Base-by-base conservation (phyloP, 1,139 yeast species). In the Pichiaceae sp. region DNA sequence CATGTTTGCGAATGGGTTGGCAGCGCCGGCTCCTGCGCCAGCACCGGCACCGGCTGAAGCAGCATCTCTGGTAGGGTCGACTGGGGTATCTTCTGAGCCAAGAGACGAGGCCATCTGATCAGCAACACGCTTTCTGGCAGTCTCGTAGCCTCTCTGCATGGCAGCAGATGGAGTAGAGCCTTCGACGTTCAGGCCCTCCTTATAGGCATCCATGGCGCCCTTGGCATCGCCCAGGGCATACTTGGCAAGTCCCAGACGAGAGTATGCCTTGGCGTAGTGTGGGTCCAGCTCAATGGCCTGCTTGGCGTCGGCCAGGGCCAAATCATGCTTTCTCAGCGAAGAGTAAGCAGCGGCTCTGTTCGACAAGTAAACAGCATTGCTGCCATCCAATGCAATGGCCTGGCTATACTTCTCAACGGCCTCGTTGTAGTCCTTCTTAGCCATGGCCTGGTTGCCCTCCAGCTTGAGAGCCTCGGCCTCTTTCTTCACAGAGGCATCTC, bases 321-420 rank as follows among this genome's bases (percentile, higher is more conserved):
- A 66, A 15, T 75, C 81, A 54, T 84, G 91, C 44, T 85, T 68
- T 42, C 78, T 72, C 32, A 73, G 57, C 7, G 95, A 85, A 15
- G 95, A 84, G 60, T 83, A 78, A 4, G 98, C 98, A 35, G 99
- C 98, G 15, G 99, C 97, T 57, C 99, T 77, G 66, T 91, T 91
- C 26, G 97, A 87, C 45, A 73, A 75, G 62, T 81, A 93, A 20
- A 93, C 84, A 14, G 87, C 89, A 57, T 87, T 87, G 14, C 70
- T 59, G 36, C 86, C 75, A 45, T 79, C 72, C 39, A 81, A 62
- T 24, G 64, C 76, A 45, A 89, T 76, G n/a, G 98, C 97, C 42
- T 73, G 75, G 9, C 95, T 72, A 61, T 91, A 91, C 49, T 81
- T 77, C 19, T 66, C 69, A 42, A 87, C 70, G 12, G 98, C 97